Evolutionary conservation across 2,329 filamentous ascomycete species (phyloP), one percentile per base, ranked within the genome.

Genomic region (Hypoxylon sp.): DNA sequence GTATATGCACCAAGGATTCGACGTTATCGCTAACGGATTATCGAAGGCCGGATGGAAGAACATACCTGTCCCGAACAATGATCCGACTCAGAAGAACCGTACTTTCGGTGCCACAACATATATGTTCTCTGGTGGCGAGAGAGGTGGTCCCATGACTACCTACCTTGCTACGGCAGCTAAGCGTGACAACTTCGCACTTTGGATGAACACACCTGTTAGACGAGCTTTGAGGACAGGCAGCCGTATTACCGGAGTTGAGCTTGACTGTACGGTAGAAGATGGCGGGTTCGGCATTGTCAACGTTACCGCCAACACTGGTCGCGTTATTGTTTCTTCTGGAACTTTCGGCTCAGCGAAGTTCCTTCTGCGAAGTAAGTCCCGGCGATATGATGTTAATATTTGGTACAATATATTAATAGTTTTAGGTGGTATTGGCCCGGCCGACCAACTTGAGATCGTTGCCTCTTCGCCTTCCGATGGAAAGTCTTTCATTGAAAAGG

Each of bases 331-430:
- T 28, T 86, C 91, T 6, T 87, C 90, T 1, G 91, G 91, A 53
- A 83, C 90, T 2, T 91, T 93, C 65, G 90, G 89, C 21, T 90
- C 89, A 2, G 84, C 90, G 19, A 91, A 91, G 78, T 82, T 93
- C 53, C 84, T 93, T 4, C 83, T 92, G 78, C 85, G 90, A 71
- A 90, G 87, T 77, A 72, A 67, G 75, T 68, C 5, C 25, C 6
- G 6, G 19, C 51, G 14, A 14, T 36, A 36, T 17, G 3, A 2
- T 46, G 11, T 14, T n/a, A 10, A 2, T 6, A 14, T 11, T 32
- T 17, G 14, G 7, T 25, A 41, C 5, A n/a, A 17, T 32, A 21
- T 10, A n/a, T 60, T 75, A 56, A 75, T 43, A 30, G 19, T 25
- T 34, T 28, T 43, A 77, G 75, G 75, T 78, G 89, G 91, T 70